These are phyloP conservation scores for Dendrobium catenatum DNA, from an alignment of 106 monocot species.

Conservation along the genomic window DNA sequence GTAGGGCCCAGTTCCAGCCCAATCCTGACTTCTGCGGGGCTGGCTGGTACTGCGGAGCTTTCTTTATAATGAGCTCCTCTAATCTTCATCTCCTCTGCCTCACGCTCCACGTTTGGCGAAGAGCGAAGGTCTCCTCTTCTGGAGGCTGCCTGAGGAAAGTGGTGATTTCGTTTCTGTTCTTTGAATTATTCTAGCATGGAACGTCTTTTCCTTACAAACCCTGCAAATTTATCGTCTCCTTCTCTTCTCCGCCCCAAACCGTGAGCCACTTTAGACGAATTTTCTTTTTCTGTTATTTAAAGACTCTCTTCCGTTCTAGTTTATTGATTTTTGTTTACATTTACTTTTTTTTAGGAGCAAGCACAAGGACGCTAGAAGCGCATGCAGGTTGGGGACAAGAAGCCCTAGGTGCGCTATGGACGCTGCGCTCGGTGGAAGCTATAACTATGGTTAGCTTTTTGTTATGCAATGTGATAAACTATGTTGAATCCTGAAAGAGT, in stretches of 20 bases:
- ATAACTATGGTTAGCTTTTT: conserved; percentile 17
- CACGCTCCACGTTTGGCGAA: too few species aligned
- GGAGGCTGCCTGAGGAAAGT: neutral
- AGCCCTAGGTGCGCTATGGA: conserved; percentile 22
- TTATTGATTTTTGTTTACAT: neutral
- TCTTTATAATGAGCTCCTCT: too few species aligned
- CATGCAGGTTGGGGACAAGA: neutral
- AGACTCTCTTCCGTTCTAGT: neutral
- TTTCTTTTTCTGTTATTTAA: neutral
- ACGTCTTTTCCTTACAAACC: conserved; percentile 5
- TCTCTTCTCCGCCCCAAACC: neutral
- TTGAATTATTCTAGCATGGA: conserved; percentile 1
- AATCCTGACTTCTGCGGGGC: too few species aligned
- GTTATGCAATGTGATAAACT: neutral
- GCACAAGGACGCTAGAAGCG: conserved; percentile 10
- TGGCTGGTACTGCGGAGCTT: too few species aligned
- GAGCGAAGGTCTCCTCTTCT: neutral
- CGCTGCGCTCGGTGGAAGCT: conserved; percentile 30
- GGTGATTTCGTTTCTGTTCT: neutral
- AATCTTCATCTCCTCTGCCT: too few species aligned
- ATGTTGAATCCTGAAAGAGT: too few species aligned
- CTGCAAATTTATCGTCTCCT: neutral
- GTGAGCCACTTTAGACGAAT: neutral
- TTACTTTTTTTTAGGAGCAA: conserved; percentile 7
- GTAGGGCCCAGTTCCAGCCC: too few species aligned